Conservation (phyloP, 1,284 basidiomycete species). For the Cutaneotrichosporon cavernicola region DNA sequence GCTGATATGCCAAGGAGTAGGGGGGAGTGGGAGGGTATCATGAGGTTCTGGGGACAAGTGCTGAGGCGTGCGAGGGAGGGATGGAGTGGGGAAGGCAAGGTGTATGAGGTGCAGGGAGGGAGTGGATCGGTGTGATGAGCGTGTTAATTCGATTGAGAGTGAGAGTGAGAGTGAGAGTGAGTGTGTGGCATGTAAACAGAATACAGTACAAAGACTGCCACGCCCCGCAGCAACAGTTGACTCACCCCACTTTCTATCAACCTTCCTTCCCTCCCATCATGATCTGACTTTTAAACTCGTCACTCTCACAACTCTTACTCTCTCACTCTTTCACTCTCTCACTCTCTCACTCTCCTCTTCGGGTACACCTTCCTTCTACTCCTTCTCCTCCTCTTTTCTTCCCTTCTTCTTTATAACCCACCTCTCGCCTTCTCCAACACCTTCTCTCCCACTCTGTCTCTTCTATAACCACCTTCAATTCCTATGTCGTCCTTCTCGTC, state of each 20-base stretch:
- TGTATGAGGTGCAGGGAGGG: conserved; percentile 64
- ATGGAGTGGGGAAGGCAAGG: conserved; percentile 60
- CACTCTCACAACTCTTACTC: not conserved
- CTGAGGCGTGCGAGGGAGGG: conserved; percentile 58
- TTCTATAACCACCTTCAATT: not conserved
- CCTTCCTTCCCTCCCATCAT: not conserved
- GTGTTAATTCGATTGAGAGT: not conserved
- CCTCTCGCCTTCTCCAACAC: conserved; percentile 6
- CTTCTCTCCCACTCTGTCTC: conserved; percentile 16
- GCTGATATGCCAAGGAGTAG: conserved; percentile 72
- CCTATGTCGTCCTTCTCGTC: conserved; percentile 20
- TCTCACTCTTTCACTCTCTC: not conserved
- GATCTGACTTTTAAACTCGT: too few relatives aligned
- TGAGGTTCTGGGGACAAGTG: conserved; percentile 79
- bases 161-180: not conserved
- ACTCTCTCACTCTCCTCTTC: not conserved
- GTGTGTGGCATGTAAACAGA: not conserved
- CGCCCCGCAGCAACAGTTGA: not conserved
- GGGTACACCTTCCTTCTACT: not conserved
- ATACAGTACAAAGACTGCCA: not conserved
- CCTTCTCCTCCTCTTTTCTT: not conserved
- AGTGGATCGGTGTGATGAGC: not conserved
- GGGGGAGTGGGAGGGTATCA: conserved; percentile 76
- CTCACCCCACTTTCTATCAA: not conserved
- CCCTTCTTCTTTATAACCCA: conserved; percentile 6